Base-by-base conservation (phyloP, 768 basidiomycete species). In the Pleurotus salmoneostramineus region DNA sequence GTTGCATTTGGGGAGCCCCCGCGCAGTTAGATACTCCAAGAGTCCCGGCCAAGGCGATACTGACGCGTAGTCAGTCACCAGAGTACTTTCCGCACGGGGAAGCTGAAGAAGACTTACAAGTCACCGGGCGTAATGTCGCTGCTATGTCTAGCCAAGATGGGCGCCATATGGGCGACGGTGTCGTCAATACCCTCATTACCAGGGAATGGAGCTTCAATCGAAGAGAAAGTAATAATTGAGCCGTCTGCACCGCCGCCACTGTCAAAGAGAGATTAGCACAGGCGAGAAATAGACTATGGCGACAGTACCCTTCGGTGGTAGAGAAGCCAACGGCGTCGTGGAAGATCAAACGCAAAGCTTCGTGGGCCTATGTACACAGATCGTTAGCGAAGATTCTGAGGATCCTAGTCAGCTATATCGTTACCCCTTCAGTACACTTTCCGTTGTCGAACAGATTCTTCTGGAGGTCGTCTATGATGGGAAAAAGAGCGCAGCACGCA, bases 191-290 rank as follows among this genome's bases (percentile, higher is more conserved):
- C 79, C 32, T 60, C 60, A 62, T 81, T 81, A 3, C 78, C 77
- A 5, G 67, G 63, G 67, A 76, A 82, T 7, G 62, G 57, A 31
- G 72, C 65, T 62, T 82, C 81, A 35, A 73, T 71, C 6, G 72
- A 68, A 21, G 65, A 61, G 66, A 83, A 82, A 2, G 70, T 68
- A 58, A 80, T 71, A 59, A 82, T 76, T 2, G 80, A 82, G 34
- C 80, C 82, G 58, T 83, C 81, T 47, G 76, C 74, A 17, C 76
- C 76, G 62, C 76, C 75, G 52, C 75, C 73, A 57, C 74, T 75
- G 21, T 27, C 21, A 3, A 27, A 27, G 21, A 27, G 21, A 27
- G 21, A 48, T 27, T 37, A 37, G 15, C 12, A 37, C 36, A 52
- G 58, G 31, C 46, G 27, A n/a, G 15, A 44, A 36, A 52, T 2